These are phyloP conservation scores for Stephania yunnanensis DNA, from an alignment of 164 flowering plant genomes.

Conservation along the genomic window DNA sequence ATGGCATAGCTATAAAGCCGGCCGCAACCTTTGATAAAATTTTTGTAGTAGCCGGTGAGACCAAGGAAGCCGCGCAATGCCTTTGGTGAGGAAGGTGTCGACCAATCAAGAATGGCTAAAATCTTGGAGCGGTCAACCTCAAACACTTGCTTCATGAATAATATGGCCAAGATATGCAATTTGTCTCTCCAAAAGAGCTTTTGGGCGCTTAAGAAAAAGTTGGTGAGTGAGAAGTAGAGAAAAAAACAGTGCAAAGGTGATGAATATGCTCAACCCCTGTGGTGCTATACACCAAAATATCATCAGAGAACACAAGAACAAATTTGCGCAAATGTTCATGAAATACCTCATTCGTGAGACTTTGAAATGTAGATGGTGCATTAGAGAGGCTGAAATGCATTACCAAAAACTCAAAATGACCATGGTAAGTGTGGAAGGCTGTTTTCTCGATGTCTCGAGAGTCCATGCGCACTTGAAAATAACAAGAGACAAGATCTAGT, in stretches of 20 bases:
- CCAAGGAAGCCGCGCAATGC: background rate
- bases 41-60: background rate
- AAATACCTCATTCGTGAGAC: slow-evolving; percentile 8
- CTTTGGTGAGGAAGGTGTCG: background rate
- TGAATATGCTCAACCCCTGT: background rate
- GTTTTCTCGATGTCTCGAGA: background rate
- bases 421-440: background rate
- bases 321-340: background rate
- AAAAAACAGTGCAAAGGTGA: background rate
- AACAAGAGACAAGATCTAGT: background rate
- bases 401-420: background rate
- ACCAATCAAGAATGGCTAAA: background rate
- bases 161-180: background rate
- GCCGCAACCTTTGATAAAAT: slow-evolving; percentile 1
- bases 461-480: background rate
- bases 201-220: background rate
- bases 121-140: background rate
- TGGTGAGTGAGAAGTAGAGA: background rate
- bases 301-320: background rate
- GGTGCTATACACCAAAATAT: background rate
- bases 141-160: background rate
- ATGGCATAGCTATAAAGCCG: background rate
- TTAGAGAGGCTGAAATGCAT: background rate
- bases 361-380: slow-evolving; percentile 10
- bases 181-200: background rate